Percentiles rank a stretch among this genome's conserved stretches.
These are phyloP conservation scores for Orbilia javanica DNA, from an alignment of 2,329 filamentous ascomycete genomes.

Conservation along the genomic window DNA sequence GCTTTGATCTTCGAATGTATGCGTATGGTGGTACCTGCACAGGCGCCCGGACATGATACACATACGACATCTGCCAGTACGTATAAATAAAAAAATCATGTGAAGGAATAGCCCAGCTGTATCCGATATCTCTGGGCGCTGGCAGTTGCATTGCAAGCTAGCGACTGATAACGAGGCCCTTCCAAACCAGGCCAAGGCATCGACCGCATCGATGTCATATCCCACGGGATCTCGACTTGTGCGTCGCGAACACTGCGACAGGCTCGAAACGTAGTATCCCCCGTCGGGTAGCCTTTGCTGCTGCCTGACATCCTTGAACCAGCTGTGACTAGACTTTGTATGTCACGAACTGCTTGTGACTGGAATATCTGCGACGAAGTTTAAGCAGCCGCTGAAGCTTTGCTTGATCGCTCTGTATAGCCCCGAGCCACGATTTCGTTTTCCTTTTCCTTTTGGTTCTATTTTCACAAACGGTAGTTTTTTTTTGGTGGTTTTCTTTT, in stretches of 20 bases:
- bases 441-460: conserved; percentile 15
- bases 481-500: background rate
- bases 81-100: conserved; percentile 7
- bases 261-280: conserved; percentile 8
- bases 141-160: background rate
- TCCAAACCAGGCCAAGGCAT: conserved; percentile 16
- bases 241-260: conserved; percentile 40
- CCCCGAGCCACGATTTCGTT: background rate
- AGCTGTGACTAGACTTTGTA: conserved; percentile 1
- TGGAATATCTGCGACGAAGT: conserved; percentile 7
- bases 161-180: background rate
- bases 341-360: too few species aligned
- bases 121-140: conserved; percentile 2
- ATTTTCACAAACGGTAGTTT: conserved; percentile 41
- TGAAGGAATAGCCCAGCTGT: conserved; percentile 9
- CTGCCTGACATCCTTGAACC: conserved; percentile 29
- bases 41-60: background rate
- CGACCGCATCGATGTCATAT: conserved; percentile 11
- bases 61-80: background rate
- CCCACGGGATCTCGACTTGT: conserved; percentile 40
- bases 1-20: background rate
- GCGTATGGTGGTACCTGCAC: background rate
- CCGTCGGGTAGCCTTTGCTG: conserved; percentile 11
- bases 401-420: background rate
- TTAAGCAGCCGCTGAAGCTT: background rate